Evolutionary conservation across 805 yeast genomes (phyloP).

Genomic region (Myxozyma melibiosi): DNA sequence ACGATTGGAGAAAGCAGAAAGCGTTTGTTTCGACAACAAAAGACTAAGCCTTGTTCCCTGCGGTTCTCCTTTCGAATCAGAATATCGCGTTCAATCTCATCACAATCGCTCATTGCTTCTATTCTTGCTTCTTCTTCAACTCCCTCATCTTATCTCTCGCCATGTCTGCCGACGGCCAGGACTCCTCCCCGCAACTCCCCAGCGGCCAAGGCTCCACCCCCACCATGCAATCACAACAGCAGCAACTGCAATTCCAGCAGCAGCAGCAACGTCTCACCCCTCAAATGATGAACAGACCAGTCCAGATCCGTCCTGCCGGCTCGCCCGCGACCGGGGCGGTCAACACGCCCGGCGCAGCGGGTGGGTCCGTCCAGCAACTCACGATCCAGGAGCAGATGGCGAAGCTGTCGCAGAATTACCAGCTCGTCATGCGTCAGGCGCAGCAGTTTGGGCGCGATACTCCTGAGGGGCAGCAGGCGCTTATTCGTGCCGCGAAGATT

Average conservation of each 20-base stretch:
- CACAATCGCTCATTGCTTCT: too few relatives aligned
- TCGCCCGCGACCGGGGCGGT: background rate
- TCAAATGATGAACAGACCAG: conserved; percentile 6
- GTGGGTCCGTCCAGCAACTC: background rate
- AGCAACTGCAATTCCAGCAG: background rate
- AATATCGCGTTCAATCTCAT: too few relatives aligned
- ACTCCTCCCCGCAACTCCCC: conserved; percentile 3
- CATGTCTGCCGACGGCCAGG: conserved; percentile 12
- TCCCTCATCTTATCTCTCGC: background rate
- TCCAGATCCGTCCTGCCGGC: background rate
- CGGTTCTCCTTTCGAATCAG: too few relatives aligned
- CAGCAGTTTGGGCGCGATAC: conserved; percentile 27
- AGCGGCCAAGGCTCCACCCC: conserved; percentile 5
- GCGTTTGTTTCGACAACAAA: too few relatives aligned
- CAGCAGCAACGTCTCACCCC: conserved; percentile 6
- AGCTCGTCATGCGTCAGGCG: conserved; percentile 23
- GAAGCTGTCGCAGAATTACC: conserved; percentile 29
- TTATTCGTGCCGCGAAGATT: conserved; percentile 23
- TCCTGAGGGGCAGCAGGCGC: conserved; percentile 22
- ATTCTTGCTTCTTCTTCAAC: background rate
- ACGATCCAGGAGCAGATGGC: conserved; percentile 24
- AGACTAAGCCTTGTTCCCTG: too few relatives aligned
- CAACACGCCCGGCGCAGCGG: background rate
- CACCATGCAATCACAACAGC: background rate
- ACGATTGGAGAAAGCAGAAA: too few relatives aligned